A percentile compares a stretch with the other conserved stretches of the same genome.
Conservation (phyloP, 345 rosid species). For the Corchorus olitorius region DNA sequence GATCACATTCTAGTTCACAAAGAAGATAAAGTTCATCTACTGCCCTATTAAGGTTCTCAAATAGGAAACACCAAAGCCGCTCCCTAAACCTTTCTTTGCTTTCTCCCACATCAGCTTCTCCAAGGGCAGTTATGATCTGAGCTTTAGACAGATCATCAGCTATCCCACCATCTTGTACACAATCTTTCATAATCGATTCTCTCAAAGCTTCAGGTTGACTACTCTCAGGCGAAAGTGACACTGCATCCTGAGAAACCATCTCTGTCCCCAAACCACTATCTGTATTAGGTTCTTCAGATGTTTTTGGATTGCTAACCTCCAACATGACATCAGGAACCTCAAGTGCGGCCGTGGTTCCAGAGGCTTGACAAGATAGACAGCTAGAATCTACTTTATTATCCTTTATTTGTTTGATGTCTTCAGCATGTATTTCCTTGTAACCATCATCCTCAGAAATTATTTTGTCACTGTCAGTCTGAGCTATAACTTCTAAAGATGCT, state of each 20-base stretch:
- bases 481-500: slow-evolving; percentile 28
- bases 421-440: slow-evolving; percentile 28
- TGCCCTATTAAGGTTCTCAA: slow-evolving; percentile 82
- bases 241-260: slow-evolving; percentile 24
- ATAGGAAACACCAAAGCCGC: slow-evolving; percentile 79
- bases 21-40: slow-evolving; percentile 83
- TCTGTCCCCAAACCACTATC: slow-evolving; percentile 21
- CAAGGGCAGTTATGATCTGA: slow-evolving; percentile 33
- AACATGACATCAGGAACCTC: slow-evolving; percentile 28
- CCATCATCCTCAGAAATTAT: slow-evolving; percentile 24
- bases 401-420: slow-evolving; percentile 21
- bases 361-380: slow-evolving; percentile 31
- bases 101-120: slow-evolving; percentile 55
- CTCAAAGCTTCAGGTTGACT: slow-evolving; percentile 31
- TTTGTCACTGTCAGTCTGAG: slow-evolving; percentile 17
- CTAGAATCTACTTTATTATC: slow-evolving; percentile 24
- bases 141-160: slow-evolving; percentile 27
- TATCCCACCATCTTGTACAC: slow-evolving; percentile 24
- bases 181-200: slow-evolving; percentile 19
- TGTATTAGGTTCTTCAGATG: slow-evolving; percentile 25
- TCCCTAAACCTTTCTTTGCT: slow-evolving; percentile 82
- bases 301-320: slow-evolving; percentile 28
- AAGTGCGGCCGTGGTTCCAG: slow-evolving; percentile 22
- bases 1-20: slow-evolving; percentile 73
- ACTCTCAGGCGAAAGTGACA: slow-evolving; percentile 30